These are phyloP conservation scores for Pythium pyrilobum DNA, from an alignment of 352 stramenopile species.

Conservation along the genomic window DNA sequence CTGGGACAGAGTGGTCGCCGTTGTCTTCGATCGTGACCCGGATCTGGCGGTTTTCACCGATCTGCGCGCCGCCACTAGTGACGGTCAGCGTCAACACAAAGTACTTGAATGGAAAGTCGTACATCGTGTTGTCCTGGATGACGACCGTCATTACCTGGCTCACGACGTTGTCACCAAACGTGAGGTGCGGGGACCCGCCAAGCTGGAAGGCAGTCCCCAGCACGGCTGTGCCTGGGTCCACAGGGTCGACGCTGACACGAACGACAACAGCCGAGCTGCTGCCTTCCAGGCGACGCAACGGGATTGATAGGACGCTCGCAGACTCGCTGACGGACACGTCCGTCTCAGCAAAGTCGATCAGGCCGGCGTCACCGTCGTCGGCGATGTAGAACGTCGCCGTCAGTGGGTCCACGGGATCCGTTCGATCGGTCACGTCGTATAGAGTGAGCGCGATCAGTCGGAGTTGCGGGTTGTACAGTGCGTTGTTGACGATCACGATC, in stretches of 20 bases:
- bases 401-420: conserved; percentile 18
- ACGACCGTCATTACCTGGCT: conserved; percentile 21
- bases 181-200: conserved; percentile 10
- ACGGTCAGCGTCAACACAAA: conserved; percentile 33
- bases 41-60: conserved; percentile 27
- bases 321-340: conserved; percentile 25
- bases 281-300: conserved; percentile 26
- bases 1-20: conserved; percentile 39
- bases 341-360: conserved; percentile 31
- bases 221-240: conserved; percentile 13
- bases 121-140: conserved; percentile 39
- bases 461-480: conserved; percentile 23
- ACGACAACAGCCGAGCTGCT: conserved; percentile 30
- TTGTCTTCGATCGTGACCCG: conserved; percentile 41
- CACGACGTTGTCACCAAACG: conserved; percentile 32
- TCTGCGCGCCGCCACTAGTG: conserved; percentile 18
- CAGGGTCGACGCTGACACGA: conserved; percentile 12
- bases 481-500: conserved; percentile 38
- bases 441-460: conserved; percentile 29
- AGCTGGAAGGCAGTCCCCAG: conserved; percentile 29
- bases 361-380: conserved; percentile 54
- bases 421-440: conserved; percentile 33
- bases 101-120: conserved; percentile 41
- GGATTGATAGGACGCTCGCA: conserved; percentile 18
- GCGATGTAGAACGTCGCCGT: conserved; percentile 28